Evolutionary conservation across 2,329 filamentous ascomycete genomes (phyloP), one percentile per base, ranked within the genome.

Genomic region (Dactylellina leptospora): DNA sequence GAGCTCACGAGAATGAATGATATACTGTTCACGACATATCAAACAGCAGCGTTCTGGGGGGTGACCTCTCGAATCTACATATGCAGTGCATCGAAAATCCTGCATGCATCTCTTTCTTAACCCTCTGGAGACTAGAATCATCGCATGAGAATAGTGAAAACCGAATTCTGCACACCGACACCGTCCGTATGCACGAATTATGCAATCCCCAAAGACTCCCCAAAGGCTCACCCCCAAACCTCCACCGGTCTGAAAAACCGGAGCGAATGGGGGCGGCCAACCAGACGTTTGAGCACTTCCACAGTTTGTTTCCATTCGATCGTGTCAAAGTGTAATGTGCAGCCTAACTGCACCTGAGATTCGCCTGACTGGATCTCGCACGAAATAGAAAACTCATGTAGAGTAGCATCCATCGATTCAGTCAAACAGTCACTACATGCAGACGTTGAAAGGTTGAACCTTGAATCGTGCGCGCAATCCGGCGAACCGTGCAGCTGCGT

Each of bases 151-250:
- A 44, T n/a, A 45, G 44, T 10, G 44, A 42, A 1, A 60, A 16
- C 42, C 22, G n/a, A n/a, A n/a, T n/a, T n/a, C n/a, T n/a, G 48
- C 40, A 38, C 28, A 64, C 38, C 38, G 36, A 62, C 51, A 28
- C 44, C 38, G 42, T 50, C 38, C 22, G 42, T 28, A 70, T 71
- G 66, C 58, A 71, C 45, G 45, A 59, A 59, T 63, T 63, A 71
- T 71, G 66, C 66, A 63, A 71, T 71, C 48, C 54, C 47, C 44
- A 48, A n/a, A n/a, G n/a, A n/a, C n/a, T n/a, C n/a, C n/a, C n/a
- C n/a, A n/a, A n/a, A n/a, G n/a, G n/a, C n/a, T n/a, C n/a, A n/a
- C n/a, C n/a, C n/a, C n/a, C n/a, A n/a, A n/a, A n/a, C n/a, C n/a
- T n/a, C n/a, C n/a, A n/a, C n/a, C n/a, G n/a, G n/a, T n/a, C n/a